Evolutionary conservation across 2,329 filamentous ascomycete genomes (phyloP).

Genomic region (Epichloe sp.): DNA sequence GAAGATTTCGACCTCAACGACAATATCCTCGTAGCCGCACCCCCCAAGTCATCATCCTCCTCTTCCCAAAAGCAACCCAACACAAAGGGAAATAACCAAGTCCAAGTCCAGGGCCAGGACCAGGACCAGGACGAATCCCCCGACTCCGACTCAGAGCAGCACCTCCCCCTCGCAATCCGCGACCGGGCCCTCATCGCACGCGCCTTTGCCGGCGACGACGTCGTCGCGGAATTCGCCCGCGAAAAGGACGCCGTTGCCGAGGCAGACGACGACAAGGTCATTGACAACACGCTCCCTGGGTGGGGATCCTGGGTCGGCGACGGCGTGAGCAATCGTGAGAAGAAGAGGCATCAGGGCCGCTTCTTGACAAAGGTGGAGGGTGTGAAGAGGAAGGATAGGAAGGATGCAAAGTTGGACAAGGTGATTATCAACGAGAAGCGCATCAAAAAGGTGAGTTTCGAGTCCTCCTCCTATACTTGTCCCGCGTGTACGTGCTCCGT

Average conservation of each 20-base stretch:
- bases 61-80: constrained; percentile 2
- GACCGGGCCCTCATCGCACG: constrained; percentile 60
- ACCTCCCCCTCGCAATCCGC: constrained; percentile 41
- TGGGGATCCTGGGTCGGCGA: constrained; percentile 90
- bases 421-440: constrained; percentile 91
- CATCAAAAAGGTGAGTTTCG: constrained; percentile 63
- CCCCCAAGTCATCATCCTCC: not conserved
- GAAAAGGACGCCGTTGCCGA: constrained; percentile 63
- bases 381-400: constrained; percentile 61
- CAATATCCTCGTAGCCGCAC: constrained; percentile 18
- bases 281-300: constrained; percentile 77
- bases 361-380: constrained; percentile 58
- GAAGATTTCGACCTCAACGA: constrained; percentile 29
- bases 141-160: constrained; percentile 29
- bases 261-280: constrained; percentile 70
- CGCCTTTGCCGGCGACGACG: constrained; percentile 83
- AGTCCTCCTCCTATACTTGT: not conserved
- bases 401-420: constrained; percentile 67
- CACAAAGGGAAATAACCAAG: constrained; percentile 8
- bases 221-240: constrained; percentile 62
- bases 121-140: constrained; percentile 8
- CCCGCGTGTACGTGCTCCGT: not conserved
- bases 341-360: constrained; percentile 48
- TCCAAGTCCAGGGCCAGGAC: constrained; percentile 8
- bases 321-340: constrained; percentile 59